Percentiles rank a stretch among this genome's conserved stretches.
These are phyloP conservation scores for Aegilops bicornis DNA, from an alignment of 176 grass and related monocot genomes.

Conservation along the genomic window DNA sequence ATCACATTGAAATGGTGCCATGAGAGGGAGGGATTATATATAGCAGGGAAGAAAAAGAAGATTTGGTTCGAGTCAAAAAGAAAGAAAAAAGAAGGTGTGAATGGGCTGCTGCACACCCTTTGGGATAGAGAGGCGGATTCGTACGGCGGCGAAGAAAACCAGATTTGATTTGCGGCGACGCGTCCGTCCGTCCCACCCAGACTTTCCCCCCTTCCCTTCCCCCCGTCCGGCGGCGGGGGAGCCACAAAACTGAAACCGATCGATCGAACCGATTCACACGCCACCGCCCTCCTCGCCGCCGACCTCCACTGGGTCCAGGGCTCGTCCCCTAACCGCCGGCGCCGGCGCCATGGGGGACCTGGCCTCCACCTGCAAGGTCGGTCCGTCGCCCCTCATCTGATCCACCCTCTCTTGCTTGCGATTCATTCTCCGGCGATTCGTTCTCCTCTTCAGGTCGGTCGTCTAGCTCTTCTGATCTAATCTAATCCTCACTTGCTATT, in stretches of 20 bases:
- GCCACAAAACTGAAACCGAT: background rate
- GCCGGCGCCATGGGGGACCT: slow-evolving; percentile 1
- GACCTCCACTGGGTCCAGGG: background rate
- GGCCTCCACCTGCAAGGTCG: background rate
- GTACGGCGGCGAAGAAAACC: background rate
- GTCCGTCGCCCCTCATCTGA: background rate
- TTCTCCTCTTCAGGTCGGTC: too few relatives aligned
- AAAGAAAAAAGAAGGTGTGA: too few relatives aligned
- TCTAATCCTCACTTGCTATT: background rate
- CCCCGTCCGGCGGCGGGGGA: too few relatives aligned
- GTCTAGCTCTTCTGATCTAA: background rate
- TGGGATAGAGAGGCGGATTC: background rate
- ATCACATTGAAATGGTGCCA: too few relatives aligned
- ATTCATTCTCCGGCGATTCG: too few relatives aligned
- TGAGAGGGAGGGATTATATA: too few relatives aligned
- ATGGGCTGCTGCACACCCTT: too few relatives aligned
- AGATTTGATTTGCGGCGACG: background rate
- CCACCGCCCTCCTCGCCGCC: background rate
- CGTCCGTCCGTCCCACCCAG: background rate
- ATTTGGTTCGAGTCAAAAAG: too few relatives aligned
- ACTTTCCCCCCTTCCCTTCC: background rate
- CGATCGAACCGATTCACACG: background rate
- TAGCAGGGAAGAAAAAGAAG: too few relatives aligned
- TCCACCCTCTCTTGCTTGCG: background rate
- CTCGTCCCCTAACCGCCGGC: background rate